Base-by-base conservation (phyloP, 345 rosid species). In the Brassica juncea region DNA sequence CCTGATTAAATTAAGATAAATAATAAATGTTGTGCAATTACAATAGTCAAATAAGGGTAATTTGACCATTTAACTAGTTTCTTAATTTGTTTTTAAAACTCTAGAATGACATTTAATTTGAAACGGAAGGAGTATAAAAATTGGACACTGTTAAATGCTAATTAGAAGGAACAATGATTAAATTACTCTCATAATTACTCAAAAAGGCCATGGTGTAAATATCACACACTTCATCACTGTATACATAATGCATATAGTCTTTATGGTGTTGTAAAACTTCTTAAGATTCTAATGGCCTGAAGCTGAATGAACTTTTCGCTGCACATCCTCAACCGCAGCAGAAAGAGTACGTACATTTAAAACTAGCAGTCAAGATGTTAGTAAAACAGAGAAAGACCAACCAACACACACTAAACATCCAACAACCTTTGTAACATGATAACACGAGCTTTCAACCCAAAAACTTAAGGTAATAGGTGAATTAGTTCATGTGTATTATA, bases 271-370 rank as follows among this genome's bases (percentile, higher is more conserved):
- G 55, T 12, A 4, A 47, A 47, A 47, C 57, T 86, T 93, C 69
- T 91, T 94, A 83, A 93, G 94, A 42, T 89, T 93, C 80, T 91
- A 93, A 58, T 73, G 90, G 84, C 77, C 97, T 55, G 60, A 55
- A 55, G 11, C 27, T 55, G 27, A 55, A 19, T 19, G 27, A 55
- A 55, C 60, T 16, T 55, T 7, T 49, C 57, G 4, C 57, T 49
- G n/a, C 19, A 49, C 12, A 19, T 55, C 27, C 23, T 55, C 25
- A 55, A 52, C 60, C 60, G 6, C 19, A 55, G 3, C 60, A 55
- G 10, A 25, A 55, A 55, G 60, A 55, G 2, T 49, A 49, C 6
- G 23, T 54, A 12, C 19, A 15, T 8, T 8, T 54, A 54, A 15
- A 12, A 54, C 58, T 5, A 19, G 21, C 5, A n/a, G 74, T 52